phyloP scores from a whole-genome alignment of 2,329 filamentous ascomycete species.

The Alternaria metachromatica region DNA sequence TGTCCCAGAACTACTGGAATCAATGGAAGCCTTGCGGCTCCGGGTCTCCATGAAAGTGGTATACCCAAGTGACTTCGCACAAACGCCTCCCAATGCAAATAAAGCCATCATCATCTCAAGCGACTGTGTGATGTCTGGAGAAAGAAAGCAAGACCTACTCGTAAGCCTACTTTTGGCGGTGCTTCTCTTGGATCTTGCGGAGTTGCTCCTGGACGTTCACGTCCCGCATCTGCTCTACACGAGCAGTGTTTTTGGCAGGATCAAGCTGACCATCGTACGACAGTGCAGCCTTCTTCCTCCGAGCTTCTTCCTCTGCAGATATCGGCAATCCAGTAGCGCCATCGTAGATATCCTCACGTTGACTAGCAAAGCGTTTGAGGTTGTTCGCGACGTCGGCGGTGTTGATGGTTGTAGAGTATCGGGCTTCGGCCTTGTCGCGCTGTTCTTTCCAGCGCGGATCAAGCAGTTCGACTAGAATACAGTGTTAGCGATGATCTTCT shows the following conservation, averaged over 20 bases:
- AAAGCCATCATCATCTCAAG: background rate
- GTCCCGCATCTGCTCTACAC: conserved; percentile 60
- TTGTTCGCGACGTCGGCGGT: conserved; percentile 91
- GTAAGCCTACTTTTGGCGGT: conserved; percentile 25
- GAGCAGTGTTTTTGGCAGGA: conserved; percentile 60
- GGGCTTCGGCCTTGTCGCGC: conserved; percentile 83
- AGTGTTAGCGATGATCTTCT: conserved; percentile 46
- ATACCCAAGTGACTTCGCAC: conserved; percentile 2
- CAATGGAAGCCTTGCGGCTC: background rate
- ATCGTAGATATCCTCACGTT: conserved; percentile 88
- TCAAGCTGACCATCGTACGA: conserved; percentile 71
- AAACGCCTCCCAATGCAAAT: conserved; percentile 18
- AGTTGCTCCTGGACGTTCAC: conserved; percentile 86
- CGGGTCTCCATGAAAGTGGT: background rate
- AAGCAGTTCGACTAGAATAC: conserved; percentile 74
- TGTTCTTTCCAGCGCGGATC: conserved; percentile 97
- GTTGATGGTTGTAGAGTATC: conserved; percentile 84
- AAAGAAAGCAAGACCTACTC: conserved; percentile 5
- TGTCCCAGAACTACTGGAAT: background rate
- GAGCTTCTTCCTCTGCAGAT: conserved; percentile 74
- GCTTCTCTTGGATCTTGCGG: conserved; percentile 67
- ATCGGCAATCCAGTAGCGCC: conserved; percentile 70
- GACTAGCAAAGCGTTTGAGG: conserved; percentile 90
- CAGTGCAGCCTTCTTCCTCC: conserved; percentile 76
- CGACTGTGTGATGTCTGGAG: background rate